A percentile compares a stretch with the other conserved stretches of the same genome.
phyloP scores from a whole-genome alignment of 345 rosid species.

The Euphorbia pulcherrima region DNA sequence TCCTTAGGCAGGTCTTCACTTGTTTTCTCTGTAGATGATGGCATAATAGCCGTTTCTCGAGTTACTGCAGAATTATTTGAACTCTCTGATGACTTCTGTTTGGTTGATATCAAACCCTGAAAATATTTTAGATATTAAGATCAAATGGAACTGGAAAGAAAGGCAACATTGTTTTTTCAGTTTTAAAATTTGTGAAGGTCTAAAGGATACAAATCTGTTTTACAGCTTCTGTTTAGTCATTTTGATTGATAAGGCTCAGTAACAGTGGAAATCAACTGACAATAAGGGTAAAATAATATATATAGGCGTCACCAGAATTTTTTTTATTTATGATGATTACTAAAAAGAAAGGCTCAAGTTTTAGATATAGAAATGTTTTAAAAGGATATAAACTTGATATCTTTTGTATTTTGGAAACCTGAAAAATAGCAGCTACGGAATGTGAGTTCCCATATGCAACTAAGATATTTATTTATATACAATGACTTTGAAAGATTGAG shows the following conservation, averaged over 20 bases:
- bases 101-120: conserved; percentile 76
- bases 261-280: neutral
- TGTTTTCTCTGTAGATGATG: conserved; percentile 35
- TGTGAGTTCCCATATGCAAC: neutral
- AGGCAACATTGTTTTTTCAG: neutral
- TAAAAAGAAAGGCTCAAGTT: no score
- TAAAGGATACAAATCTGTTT: neutral
- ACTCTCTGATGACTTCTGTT: conserved; percentile 45
- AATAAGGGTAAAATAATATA: neutral
- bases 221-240: neutral
- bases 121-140: conserved; percentile 13
- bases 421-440: neutral
- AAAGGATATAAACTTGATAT: no score
- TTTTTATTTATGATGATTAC: no score
- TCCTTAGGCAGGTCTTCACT: conserved; percentile 36
- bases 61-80: conserved; percentile 36
- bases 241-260: neutral
- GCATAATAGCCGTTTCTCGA: conserved; percentile 31
- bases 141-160: neutral
- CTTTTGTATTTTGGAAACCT: no score
- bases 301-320: no score
- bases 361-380: no score
- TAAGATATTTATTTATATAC: neutral
- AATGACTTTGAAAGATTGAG: neutral
- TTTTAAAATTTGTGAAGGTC: no score